Conservation (phyloP, 2,329 filamentous ascomycete genomes). For the Arthrobotrys pseudoclavata region DNA sequence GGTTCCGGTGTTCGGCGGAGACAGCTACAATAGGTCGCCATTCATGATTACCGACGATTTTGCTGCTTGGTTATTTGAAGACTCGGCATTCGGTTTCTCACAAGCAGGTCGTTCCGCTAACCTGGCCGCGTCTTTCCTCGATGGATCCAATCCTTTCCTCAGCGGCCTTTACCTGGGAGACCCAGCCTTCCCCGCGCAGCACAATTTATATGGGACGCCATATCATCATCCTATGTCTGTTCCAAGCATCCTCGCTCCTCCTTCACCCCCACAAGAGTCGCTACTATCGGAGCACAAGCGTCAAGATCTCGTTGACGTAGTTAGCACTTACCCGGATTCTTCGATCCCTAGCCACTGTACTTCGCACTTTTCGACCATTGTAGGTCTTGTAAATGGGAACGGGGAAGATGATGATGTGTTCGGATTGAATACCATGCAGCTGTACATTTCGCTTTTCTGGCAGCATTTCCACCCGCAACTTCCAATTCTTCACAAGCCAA, state of each 20-base stretch:
- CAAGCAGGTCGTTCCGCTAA: slow-evolving; percentile 53
- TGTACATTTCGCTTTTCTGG: slow-evolving; percentile 95
- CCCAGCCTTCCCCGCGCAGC: slow-evolving; percentile 65
- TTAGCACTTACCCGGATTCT: slow-evolving; percentile 69
- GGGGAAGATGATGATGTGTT: slow-evolving; percentile 74
- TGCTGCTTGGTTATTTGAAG: slow-evolving; percentile 80
- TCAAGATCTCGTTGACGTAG: slow-evolving; percentile 83
- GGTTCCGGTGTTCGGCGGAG: slow-evolving; percentile 88
- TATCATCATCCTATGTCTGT: slow-evolving; percentile 89
- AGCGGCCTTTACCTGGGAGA: slow-evolving; percentile 69
- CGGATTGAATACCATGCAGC: slow-evolving; percentile 94
- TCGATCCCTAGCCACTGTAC: slow-evolving; percentile 65
- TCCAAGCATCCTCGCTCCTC: slow-evolving; percentile 71
- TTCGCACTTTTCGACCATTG: slow-evolving; percentile 53
- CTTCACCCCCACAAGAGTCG: slow-evolving; percentile 77
- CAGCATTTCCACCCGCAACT: slow-evolving; percentile 93
- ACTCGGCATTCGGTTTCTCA: slow-evolving; percentile 63
- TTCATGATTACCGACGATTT: slow-evolving; percentile 91
- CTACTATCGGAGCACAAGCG: slow-evolving; percentile 88
- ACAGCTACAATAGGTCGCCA: slow-evolving; percentile 86
- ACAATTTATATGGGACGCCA: slow-evolving; percentile 69
- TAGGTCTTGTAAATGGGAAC: slow-evolving; percentile 25
- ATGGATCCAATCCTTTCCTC: slow-evolving; percentile 54
- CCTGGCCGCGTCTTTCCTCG: slow-evolving; percentile 52
- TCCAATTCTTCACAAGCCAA: slow-evolving; percentile 93